Percentiles rank a stretch among this genome's conserved stretches.
phyloP scores from a whole-genome alignment of 805 yeast species.

The Suhomyces emberorum region DNA sequence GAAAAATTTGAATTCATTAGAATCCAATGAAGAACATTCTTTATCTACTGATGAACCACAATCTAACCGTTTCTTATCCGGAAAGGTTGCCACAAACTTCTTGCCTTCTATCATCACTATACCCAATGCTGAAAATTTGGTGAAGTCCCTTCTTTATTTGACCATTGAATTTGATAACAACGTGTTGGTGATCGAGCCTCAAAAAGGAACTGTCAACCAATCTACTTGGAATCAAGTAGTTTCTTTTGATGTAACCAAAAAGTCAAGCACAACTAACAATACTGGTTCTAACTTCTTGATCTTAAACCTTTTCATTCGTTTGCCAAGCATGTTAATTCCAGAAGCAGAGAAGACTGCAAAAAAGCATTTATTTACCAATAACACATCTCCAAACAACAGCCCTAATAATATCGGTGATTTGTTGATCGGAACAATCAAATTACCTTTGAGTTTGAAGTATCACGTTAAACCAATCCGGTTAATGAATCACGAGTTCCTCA shows the following conservation, averaged over 20 bases:
- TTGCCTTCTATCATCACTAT: constrained; percentile 56
- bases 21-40: constrained; percentile 4
- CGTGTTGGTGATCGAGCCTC: constrained; percentile 83
- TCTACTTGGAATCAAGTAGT: constrained; percentile 89
- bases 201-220: constrained; percentile 70
- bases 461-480: constrained; percentile 52
- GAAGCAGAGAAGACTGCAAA: constrained; percentile 29
- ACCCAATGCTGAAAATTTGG: constrained; percentile 49
- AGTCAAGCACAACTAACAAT: constrained; percentile 14
- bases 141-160: constrained; percentile 72
- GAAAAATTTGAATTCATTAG: constrained; percentile 12
- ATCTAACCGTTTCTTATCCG: constrained; percentile 23
- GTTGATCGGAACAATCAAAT: constrained; percentile 66
- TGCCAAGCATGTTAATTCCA: constrained; percentile 63
- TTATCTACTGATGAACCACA: not conserved
- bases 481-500: constrained; percentile 55
- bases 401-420: constrained; percentile 57
- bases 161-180: constrained; percentile 95
- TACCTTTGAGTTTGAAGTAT: constrained; percentile 55
- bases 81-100: constrained; percentile 29
- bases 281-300: constrained; percentile 53
- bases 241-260: constrained; percentile 74
- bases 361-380: constrained; percentile 30
- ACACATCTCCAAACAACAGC: constrained; percentile 7
- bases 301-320: constrained; percentile 73